Evolutionary conservation across 2,329 filamentous ascomycete genomes (phyloP), one percentile per base, ranked within the genome.

Genomic region (Fusarium chuoi): DNA sequence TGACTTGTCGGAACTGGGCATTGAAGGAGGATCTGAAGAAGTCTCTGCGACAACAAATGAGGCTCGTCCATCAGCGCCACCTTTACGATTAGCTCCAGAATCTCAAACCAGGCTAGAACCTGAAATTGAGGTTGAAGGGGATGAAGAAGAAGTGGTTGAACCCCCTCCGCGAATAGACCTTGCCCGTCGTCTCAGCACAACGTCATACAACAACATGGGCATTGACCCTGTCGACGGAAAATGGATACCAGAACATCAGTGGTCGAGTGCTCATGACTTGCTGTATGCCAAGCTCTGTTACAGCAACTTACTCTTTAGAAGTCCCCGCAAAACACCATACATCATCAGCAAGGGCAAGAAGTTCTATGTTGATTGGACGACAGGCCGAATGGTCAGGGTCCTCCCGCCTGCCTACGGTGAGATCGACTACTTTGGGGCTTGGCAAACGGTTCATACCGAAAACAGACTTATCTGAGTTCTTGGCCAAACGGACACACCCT

Each of bases 281-380:
- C 81, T 89, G 35, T 90, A 90, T 68, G 89, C 89, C 58, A 89
- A 88, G 79, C 83, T 89, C 15, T 90, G 89, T 80, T 89, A 89
- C 79, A 86, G 87, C n/a, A 87, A 89, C 56, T 81, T 90, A 15
- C 83, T 89, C 30, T 88, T 87, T 78, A 84, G 87, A 64, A 88
- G 86, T 66, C 89, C 89, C 30, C 83, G 89, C 59, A 90, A 90
- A 78, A 88, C 85, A 68, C 88, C 89, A 75, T 88, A 88, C 73
- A 85, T 90, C 64, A 85, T 90, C 75, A 84, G 83, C 79, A 85
- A 87, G 70, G 89, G 88, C 46, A 89, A 87, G 78, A 84, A 88
- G 76, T 90, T 88, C 87, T 85, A 85, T 67, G 87, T 90, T 48
- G 88, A 90, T 82, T 90, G 89, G 89, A 80, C 81, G 20, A 89